Percentiles rank a stretch among this genome's conserved stretches.
Conservation (phyloP, 2,329 filamentous ascomycete genomes). For the Rhinocladiella mackenziei region DNA sequence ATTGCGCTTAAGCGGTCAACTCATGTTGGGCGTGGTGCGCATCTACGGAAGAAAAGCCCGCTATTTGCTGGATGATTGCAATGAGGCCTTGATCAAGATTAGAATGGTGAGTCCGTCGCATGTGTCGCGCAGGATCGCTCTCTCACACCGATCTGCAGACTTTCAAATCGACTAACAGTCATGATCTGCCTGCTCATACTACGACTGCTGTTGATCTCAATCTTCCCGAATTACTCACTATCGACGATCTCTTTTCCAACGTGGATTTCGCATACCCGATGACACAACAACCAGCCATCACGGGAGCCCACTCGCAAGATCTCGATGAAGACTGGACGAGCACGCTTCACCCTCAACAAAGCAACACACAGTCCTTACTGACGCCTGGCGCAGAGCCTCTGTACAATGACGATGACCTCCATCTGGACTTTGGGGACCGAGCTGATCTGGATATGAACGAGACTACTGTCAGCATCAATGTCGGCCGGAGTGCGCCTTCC, state of each 20-base stretch:
- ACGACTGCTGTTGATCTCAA: constrained; percentile 81
- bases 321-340: constrained; percentile 58
- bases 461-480: constrained; percentile 69
- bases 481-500: constrained; percentile 78
- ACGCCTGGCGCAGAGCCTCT: constrained; percentile 44
- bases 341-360: constrained; percentile 69
- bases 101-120: constrained; percentile 69
- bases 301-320: constrained; percentile 20
- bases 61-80: constrained; percentile 94
- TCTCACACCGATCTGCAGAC: constrained; percentile 61
- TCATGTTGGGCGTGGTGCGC: constrained; percentile 89
- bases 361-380: constrained; percentile 56
- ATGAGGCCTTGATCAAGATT: constrained; percentile 94
- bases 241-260: constrained; percentile 85
- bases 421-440: constrained; percentile 69
- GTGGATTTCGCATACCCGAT: constrained; percentile 77
- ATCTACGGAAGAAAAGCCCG: constrained; percentile 97
- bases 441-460: constrained; percentile 62
- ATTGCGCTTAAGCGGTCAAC: constrained; percentile 84
- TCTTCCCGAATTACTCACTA: constrained; percentile 87
- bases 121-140: constrained; percentile 30
- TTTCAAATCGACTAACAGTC: constrained; percentile 89
- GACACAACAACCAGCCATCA: constrained; percentile 58
- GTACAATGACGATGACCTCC: constrained; percentile 62
- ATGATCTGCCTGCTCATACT: constrained; percentile 82